A percentile compares a stretch with the other conserved stretches of the same genome.
These are phyloP conservation scores for Prunus kanzakura DNA, from an alignment of 306 rosid species.

Conservation along the genomic window DNA sequence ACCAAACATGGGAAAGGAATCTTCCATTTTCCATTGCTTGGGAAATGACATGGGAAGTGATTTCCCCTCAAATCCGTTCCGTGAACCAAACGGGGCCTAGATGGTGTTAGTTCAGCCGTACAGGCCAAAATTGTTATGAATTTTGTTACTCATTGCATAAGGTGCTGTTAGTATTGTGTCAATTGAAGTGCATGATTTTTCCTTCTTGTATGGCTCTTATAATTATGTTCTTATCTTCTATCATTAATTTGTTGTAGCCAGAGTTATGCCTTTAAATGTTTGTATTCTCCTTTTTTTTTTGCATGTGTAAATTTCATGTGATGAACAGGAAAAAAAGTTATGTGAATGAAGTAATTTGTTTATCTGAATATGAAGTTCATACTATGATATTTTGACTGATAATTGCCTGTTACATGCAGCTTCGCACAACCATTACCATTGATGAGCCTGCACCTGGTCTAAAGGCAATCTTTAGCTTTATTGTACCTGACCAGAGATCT, in stretches of 20 bases:
- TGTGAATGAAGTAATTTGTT: background rate
- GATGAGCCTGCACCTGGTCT: conserved; percentile 94
- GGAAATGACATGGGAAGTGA: too few species aligned
- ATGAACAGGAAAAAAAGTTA: background rate
- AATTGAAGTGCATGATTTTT: background rate
- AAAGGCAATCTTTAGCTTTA: conserved; percentile 80
- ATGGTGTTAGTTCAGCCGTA: background rate
- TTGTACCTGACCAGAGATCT: conserved; percentile 84
- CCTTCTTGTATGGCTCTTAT: background rate
- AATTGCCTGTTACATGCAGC: conserved; percentile 38
- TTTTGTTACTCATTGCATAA: background rate
- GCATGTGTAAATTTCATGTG: background rate
- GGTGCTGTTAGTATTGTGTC: background rate
- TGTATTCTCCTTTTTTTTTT: background rate
- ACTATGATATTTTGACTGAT: conserved; percentile 5
- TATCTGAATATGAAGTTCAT: background rate
- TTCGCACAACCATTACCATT: conserved; percentile 74
- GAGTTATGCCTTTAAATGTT: background rate
- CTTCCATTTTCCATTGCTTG: too few species aligned
- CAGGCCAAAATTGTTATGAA: background rate
- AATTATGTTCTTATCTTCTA: background rate
- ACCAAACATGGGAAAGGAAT: too few species aligned
- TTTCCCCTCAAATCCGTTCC: too few species aligned
- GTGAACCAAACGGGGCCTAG: too few species aligned
- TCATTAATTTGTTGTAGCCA: background rate